Base-by-base conservation (phyloP, 768 basidiomycete species). In the Peribolospora kevripleyi region DNA sequence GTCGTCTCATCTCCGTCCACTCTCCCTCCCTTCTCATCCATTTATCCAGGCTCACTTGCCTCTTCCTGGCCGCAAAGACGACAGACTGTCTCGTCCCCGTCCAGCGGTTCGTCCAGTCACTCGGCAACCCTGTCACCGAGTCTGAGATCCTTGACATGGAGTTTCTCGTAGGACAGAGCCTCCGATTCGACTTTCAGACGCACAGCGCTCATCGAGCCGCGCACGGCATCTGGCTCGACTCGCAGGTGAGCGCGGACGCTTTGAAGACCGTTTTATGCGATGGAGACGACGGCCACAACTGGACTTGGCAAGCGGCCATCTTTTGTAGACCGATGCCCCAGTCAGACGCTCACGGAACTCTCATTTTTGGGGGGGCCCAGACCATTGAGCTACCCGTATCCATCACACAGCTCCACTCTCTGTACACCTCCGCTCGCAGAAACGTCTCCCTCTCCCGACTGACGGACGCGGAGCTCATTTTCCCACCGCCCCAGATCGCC, bases 21-120 rank as follows among this genome's bases (percentile, higher is more conserved):
- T 41, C 37, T 46, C 36, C 9, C 38, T 5, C 55, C 9, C 50
- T 55, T 36, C 40, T 36, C n/a, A 37, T 1, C 10, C 3, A 4
- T 43, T n/a, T 3, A n/a, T 25, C 6, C 60, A 98, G 91, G 90
- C 73, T 95, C 51, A 95, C 93, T 0, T 80, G 88, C 7, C 71
- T 98, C 14, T 98, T 93, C 64, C 75, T 98, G 52, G 88, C 93
- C 0, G 81, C 87, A 25, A 98, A 98, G 71, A 97, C 93, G 5
- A 90, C 86, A n/a, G 95, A 97, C 62, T 78, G 82, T 61, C 81
- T 84, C 1, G 84, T 95, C 58, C 78, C 84, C 3, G 71, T 98
- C 58, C 87, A 91, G 59, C 69, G 75, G 2, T 97, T 90, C 68
- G 80, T 82, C 0, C 14, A 46, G 14, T 10, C 46, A 46, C 14